Percentiles rank a stretch among this genome's conserved stretches.
Evolutionary conservation across 2,329 filamentous ascomycete genomes (phyloP).

Genomic region (Aspergillus ochraceus): DNA sequence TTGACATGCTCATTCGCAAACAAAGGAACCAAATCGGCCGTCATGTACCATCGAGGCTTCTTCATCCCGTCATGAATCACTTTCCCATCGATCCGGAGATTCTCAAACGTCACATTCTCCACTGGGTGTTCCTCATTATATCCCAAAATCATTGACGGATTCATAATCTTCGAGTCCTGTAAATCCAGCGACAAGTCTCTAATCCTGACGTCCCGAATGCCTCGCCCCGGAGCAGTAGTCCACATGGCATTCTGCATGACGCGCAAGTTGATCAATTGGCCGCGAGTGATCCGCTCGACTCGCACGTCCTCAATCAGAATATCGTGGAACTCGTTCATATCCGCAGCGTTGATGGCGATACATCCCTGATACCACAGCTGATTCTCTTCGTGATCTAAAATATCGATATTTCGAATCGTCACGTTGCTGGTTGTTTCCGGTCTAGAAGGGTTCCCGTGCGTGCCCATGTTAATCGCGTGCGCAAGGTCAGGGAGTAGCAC

Average conservation of each 20-base stretch:
- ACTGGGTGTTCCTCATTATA: conserved; percentile 2
- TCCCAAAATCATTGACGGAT: conserved; percentile 20
- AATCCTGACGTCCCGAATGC: conserved; percentile 31
- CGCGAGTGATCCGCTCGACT: conserved; percentile 27
- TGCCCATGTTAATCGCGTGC: conserved; percentile 39
- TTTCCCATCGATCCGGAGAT: conserved; percentile 19
- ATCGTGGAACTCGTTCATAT: conserved; percentile 32
- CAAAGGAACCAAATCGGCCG: conserved; percentile 26
- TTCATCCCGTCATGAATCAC: conserved; percentile 23
- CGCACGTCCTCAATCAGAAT: conserved; percentile 19
- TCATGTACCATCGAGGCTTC: conserved; percentile 29
- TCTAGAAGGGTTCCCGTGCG: conserved; percentile 34
- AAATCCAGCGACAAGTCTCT: conserved; percentile 19
- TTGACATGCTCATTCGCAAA: conserved; percentile 24
- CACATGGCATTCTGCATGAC: conserved; percentile 37
- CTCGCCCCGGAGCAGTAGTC: conserved; percentile 35
- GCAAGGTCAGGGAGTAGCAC: conserved; percentile 33
- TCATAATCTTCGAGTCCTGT: conserved; percentile 3
- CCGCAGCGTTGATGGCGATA: conserved; percentile 36
- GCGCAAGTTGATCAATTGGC: conserved; percentile 36
- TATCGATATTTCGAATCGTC: conserved; percentile 35
- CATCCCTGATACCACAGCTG: conserved; percentile 39
- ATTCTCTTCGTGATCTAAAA: conserved; percentile 38
- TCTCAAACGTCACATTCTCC: conserved; percentile 6
- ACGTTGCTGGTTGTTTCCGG: conserved; percentile 35